phyloP scores from a whole-genome alignment of 164 flowering plant genomes.

The Vitis vinifera region ASM3070453v1 NC_081807.1:9214001-9214500 shows the following conservation, averaged over 20 bases:
- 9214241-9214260: background rate
- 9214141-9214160: slow-evolving; percentile 69
- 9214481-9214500: too few species aligned
- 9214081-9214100: slow-evolving; percentile 93
- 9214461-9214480: too few species aligned
- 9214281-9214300: background rate
- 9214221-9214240: background rate
- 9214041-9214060: slow-evolving; percentile 70
- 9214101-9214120: slow-evolving; percentile 85
- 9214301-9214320: background rate
- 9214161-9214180: slow-evolving; percentile 76
- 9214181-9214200: background rate
- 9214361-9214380: background rate
- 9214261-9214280: background rate
- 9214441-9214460: too few species aligned
- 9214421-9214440: background rate
- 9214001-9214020: slow-evolving; percentile 93
- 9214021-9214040: slow-evolving; percentile 90
- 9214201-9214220: background rate
- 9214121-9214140: slow-evolving; percentile 70
- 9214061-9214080: slow-evolving; percentile 85
- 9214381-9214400: background rate
- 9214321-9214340: background rate
- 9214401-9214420: background rate
- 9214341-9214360: background rate